These are phyloP conservation scores for Salix viminalis DNA, from an alignment of 345 rosid genomes.

Conservation along the genomic window DNA sequence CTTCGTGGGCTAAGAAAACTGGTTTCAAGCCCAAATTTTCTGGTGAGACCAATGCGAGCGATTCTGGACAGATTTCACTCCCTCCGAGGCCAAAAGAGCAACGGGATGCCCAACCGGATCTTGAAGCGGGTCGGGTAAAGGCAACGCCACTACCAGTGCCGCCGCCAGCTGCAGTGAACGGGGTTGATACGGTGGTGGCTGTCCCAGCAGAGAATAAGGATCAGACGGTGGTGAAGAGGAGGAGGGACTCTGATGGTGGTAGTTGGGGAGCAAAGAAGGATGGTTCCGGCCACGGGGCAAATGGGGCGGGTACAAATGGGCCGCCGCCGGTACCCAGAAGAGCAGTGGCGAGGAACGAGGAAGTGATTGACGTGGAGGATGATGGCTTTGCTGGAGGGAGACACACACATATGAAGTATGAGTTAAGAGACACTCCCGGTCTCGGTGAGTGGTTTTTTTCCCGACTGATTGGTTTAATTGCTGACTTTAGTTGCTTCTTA, in stretches of 20 bases:
- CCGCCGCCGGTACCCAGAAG: slow-evolving; percentile 43
- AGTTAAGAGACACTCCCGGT: slow-evolving; percentile 87
- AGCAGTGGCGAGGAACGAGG: slow-evolving; percentile 47
- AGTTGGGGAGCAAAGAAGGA: slow-evolving; percentile 34
- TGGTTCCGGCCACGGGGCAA: slow-evolving; percentile 39
- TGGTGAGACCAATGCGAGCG: slow-evolving; percentile 77
- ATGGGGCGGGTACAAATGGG: slow-evolving; percentile 39
- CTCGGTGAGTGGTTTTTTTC: slow-evolving; percentile 50
- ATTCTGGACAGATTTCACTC: slow-evolving; percentile 62
- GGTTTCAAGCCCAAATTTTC: slow-evolving; percentile 95
- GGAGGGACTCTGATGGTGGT: slow-evolving; percentile 73
- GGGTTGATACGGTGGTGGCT: slow-evolving; percentile 15
- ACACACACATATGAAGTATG: slow-evolving; percentile 80
- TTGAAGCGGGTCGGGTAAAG: slow-evolving; percentile 55
- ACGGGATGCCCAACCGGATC: slow-evolving; percentile 51
- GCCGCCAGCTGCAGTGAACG: slow-evolving; percentile 16
- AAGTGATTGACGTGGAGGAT: slow-evolving; percentile 60
- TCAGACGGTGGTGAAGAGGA: slow-evolving; percentile 62
- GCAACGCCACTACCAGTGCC: slow-evolving; percentile 2
- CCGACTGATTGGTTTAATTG: not conserved
- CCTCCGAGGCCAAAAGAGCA: slow-evolving; percentile 45
- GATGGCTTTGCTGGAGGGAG: slow-evolving; percentile 52
- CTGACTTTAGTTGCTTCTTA: not conserved
- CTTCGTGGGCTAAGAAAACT: slow-evolving; percentile 93
- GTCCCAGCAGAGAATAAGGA: slow-evolving; percentile 38